Conservation (phyloP, 2,329 filamentous ascomycete species). For the Bipolaris bicolor region DNA sequence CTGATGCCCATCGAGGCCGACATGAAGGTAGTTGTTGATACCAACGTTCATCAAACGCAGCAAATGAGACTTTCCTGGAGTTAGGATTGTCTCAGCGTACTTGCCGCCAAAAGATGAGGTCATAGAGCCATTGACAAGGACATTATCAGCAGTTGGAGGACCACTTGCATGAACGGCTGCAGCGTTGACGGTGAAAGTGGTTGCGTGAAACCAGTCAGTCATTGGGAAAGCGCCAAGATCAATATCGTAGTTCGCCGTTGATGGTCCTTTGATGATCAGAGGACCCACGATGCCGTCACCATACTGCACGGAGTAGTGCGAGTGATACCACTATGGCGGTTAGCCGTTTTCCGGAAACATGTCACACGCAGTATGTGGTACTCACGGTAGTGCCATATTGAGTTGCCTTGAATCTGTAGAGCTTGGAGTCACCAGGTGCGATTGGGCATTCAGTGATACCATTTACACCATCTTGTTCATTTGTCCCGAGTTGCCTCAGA, state of each 20-base stretch:
- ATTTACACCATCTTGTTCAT: slow-evolving; percentile 54
- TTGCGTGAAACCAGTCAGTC: slow-evolving; percentile 44
- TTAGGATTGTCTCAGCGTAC: slow-evolving; percentile 43
- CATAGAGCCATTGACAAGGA: slow-evolving; percentile 64
- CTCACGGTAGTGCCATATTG: slow-evolving; percentile 45
- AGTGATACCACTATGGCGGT: slow-evolving; percentile 55
- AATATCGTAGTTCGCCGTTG: slow-evolving; percentile 51
- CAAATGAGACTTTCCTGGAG: slow-evolving; percentile 52
- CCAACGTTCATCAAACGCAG: slow-evolving; percentile 53
- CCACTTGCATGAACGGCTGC: slow-evolving; percentile 46
- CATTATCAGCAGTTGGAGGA: slow-evolving; percentile 55
- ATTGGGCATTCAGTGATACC: slow-evolving; percentile 70
- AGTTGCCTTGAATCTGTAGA: slow-evolving; percentile 45
- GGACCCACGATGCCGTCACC: slow-evolving; percentile 52
- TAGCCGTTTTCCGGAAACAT: slow-evolving; percentile 22
- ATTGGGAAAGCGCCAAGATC: slow-evolving; percentile 52
- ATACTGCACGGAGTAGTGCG: slow-evolving; percentile 52
- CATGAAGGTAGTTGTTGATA: slow-evolving; percentile 35
- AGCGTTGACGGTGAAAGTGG: slow-evolving; percentile 40
- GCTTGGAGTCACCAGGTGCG: slow-evolving; percentile 57
- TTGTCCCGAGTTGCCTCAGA: slow-evolving; percentile 51
- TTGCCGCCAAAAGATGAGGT: slow-evolving; percentile 39
- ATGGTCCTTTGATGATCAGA: slow-evolving; percentile 52
- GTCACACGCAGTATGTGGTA: background rate
- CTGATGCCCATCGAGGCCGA: slow-evolving; percentile 43